Evolutionary conservation across 768 basidiomycete genomes (phyloP).

Genomic region (Tulasnella sp.): DNA sequence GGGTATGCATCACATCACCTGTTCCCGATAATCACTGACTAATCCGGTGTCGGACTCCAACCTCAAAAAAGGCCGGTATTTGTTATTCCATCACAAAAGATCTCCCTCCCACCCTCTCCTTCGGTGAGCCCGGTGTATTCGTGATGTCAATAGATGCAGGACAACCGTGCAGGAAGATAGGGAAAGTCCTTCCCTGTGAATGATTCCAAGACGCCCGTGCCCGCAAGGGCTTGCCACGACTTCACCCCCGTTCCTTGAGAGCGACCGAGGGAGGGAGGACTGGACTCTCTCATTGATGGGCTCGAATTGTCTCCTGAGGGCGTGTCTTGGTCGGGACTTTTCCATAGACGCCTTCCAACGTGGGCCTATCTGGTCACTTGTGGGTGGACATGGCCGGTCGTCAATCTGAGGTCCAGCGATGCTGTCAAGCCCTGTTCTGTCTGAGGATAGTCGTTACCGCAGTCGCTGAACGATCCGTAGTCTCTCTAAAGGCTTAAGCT

Average conservation of each 20-base stretch:
- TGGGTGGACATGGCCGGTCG: not conserved
- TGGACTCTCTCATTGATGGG: not conserved
- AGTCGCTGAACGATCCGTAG: not conserved
- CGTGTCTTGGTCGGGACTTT: not conserved
- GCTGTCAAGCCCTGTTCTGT: not conserved
- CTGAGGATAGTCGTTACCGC: not conserved
- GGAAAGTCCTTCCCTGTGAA: not conserved
- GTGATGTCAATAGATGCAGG: not conserved
- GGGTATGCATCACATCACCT: not conserved
- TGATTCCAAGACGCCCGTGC: not conserved
- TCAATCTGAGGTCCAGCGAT: not conserved
- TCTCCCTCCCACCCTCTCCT: not conserved
- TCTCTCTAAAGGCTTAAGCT: not conserved
- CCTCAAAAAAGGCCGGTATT: not conserved
- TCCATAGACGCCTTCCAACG: not conserved
- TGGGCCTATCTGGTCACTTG: not conserved
- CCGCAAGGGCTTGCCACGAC: not conserved
- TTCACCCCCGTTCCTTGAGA: slow-evolving; percentile 8
- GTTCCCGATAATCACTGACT: not conserved
- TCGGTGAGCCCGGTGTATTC: not conserved
- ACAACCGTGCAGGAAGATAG: not conserved
- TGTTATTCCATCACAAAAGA: not conserved
- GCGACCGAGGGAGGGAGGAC: not conserved
- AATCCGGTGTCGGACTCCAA: not conserved
- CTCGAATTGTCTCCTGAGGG: not conserved